Base-by-base conservation (phyloP, 1,284 basidiomycete genomes). In the Grifola frondosa region DNA sequence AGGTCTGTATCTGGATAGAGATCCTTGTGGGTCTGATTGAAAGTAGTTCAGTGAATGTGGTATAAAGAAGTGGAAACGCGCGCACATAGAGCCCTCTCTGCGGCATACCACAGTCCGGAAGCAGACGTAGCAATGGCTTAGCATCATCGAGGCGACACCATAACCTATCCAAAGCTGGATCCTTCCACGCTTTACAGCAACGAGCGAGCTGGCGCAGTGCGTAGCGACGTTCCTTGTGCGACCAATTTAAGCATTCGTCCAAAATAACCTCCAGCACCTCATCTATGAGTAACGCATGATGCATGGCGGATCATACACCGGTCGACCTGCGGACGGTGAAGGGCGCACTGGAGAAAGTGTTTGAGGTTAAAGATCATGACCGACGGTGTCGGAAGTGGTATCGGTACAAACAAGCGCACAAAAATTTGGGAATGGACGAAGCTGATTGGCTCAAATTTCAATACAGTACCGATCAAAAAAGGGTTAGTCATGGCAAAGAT, bases 121-220 rank as follows among this genome's bases (percentile, higher is more conserved):
- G 61, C 22, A 82, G 61, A 34, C 62, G 56, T 5, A 80, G 48
- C 17, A 83, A 57, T 19, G 80, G 78, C 15, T 56, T 55, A n/a
- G 71, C 54, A 20, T 71, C 74, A 22, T 65, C 56, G 22, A 82
- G 60, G 36, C 65, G 66, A 41, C 57, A 56, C 79, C 81, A 81
- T 17, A 80, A 53, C 33, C 64, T 58, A 53, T 82, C 76, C 26
- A 81, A 53, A n/a, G 77, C 76, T 20, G 78, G 78, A 28, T 77
- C 73, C 43, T 66, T 73, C 79, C 78, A 83, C 19, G 76, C 67
- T 50, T 58, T 67, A 57, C 79, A 83, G 30, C 52, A 56, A 24
- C 54, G 44, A 12, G 61, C 59, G 21, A 62, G 45, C 42, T 57
- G 58, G 31, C 38, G 41, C 13, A 59, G 47, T 12, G 55, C 51